phyloP scores from a whole-genome alignment of 2,329 filamentous ascomycete species.

The Diaporthe velutina region DNA sequence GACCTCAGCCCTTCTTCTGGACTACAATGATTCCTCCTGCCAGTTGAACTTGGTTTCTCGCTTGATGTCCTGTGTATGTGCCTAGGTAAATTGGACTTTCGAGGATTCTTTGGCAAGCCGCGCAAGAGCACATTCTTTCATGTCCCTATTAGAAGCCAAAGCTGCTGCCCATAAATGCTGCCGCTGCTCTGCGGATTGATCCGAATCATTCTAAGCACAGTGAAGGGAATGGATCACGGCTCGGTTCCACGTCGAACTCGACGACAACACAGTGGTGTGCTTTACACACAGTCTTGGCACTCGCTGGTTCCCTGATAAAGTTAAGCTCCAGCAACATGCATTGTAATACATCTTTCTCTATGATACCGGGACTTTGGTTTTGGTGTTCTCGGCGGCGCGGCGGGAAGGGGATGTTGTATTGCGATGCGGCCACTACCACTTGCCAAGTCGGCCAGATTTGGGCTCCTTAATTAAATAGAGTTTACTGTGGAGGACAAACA shows the following conservation, averaged over 20 bases:
- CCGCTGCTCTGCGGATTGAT: background rate
- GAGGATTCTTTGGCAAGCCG: background rate
- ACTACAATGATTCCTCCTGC: background rate
- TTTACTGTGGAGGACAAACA: constrained; percentile 7
- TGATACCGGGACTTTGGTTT: constrained; percentile 12
- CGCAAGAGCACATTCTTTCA: background rate
- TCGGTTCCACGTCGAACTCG: background rate
- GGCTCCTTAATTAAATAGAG: constrained; percentile 27
- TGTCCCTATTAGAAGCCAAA: background rate
- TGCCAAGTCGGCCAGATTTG: constrained; percentile 4
- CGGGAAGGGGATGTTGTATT: background rate
- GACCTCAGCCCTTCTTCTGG: background rate
- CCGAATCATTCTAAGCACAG: too few relatives aligned
- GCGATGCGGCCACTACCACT: background rate
- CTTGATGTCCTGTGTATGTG: background rate
- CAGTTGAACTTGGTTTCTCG: background rate
- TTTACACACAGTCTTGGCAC: background rate
- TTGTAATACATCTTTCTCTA: background rate
- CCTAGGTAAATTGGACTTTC: too few relatives aligned
- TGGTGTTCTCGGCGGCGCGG: constrained; percentile 2
- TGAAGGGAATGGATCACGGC: too few relatives aligned
- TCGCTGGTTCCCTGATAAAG: background rate
- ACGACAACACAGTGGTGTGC: background rate
- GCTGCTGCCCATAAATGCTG: too few relatives aligned
- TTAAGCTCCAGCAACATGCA: background rate